Conservation (phyloP, 768 basidiomycete species). For the Mycena alexandri region DNA sequence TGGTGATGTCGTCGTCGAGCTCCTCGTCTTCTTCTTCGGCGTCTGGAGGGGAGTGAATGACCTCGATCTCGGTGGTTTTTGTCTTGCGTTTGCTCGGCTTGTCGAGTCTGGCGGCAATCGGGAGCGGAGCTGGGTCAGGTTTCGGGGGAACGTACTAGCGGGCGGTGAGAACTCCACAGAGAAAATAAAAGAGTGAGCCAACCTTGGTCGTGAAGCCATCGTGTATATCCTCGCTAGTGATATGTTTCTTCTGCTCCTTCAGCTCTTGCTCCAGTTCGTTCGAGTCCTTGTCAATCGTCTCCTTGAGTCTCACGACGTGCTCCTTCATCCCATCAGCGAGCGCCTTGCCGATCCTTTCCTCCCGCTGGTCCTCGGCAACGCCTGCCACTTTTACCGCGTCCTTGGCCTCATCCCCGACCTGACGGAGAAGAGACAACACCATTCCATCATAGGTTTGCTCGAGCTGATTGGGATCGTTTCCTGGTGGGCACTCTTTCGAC, state of each 20-base stretch:
- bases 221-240: slow-evolving; percentile 94
- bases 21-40: slow-evolving; percentile 50
- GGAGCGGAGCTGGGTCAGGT: slow-evolving; percentile 77
- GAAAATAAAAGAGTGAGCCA: too few relatives aligned
- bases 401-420: slow-evolving; percentile 78
- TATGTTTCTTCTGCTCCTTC: slow-evolving; percentile 88
- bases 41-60: slow-evolving; percentile 68
- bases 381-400: slow-evolving; percentile 58
- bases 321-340: slow-evolving; percentile 72
- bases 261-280: slow-evolving; percentile 73
- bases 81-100: slow-evolving; percentile 57
- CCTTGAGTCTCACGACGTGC: slow-evolving; percentile 75
- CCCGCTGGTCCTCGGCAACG: slow-evolving; percentile 63
- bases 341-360: slow-evolving; percentile 68
- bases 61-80: slow-evolving; percentile 74
- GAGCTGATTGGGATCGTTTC: slow-evolving; percentile 73
- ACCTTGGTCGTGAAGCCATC: slow-evolving; percentile 90
- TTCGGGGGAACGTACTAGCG: slow-evolving; percentile 80
- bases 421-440: slow-evolving; percentile 82
- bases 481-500: slow-evolving; percentile 81
- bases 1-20: slow-evolving; percentile 76
- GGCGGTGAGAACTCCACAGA: too few relatives aligned
- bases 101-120: slow-evolving; percentile 58
- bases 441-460: slow-evolving; percentile 94
- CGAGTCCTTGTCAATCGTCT: slow-evolving; percentile 72